Conservation (phyloP, 2,329 filamentous ascomycete species). For the Trichoderma sp. region DNA sequence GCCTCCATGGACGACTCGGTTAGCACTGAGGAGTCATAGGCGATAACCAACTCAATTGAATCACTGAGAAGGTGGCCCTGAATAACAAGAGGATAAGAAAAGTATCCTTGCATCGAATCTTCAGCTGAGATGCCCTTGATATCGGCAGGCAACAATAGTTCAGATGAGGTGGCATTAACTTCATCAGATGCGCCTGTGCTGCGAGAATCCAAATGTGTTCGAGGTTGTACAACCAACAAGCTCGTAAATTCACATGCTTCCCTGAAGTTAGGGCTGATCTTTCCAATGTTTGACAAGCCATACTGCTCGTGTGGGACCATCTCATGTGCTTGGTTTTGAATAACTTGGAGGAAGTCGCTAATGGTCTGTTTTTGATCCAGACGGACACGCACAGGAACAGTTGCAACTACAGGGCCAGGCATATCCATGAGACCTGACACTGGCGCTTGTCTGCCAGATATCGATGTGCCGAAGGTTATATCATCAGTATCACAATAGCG, state of each 20-base stretch:
- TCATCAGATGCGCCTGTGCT: neutral
- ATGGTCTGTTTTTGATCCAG: constrained; percentile 21
- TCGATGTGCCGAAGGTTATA: constrained; percentile 28
- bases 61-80: constrained; percentile 7
- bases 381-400: constrained; percentile 24
- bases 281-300: constrained; percentile 24
- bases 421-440: constrained; percentile 23
- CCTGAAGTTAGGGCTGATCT: neutral
- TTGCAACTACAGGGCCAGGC: constrained; percentile 23
- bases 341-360: neutral
- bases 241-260: constrained; percentile 13
- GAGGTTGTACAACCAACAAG: constrained; percentile 10
- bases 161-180: neutral
- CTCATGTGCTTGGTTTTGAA: constrained; percentile 25
- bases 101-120: constrained; percentile 13
- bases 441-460: constrained; percentile 26
- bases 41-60: neutral
- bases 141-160: neutral
- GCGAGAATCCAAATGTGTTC: neutral
- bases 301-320: constrained; percentile 30
- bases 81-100: constrained; percentile 16
- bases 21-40: neutral
- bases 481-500: constrained; percentile 23
- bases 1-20: constrained; percentile 8
- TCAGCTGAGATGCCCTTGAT: neutral